Conservation (phyloP, 345 rosid species). For the Corchorus capsularis region DNA sequence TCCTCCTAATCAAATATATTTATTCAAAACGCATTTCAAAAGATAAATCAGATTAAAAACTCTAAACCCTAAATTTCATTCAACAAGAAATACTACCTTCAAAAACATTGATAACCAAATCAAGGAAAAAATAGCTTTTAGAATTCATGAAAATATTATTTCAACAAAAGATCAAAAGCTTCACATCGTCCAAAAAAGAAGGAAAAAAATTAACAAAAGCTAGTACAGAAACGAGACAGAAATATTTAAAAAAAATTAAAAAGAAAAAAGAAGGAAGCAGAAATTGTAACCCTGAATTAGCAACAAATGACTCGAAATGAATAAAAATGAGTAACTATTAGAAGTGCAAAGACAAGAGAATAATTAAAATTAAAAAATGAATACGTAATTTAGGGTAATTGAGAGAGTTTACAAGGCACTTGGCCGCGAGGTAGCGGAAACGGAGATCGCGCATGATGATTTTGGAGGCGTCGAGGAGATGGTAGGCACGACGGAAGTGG, state of each 20-base stretch:
- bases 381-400: neutral
- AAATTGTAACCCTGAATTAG: neutral
- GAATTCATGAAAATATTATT: neutral
- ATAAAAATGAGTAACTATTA: neutral
- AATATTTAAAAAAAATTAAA: neutral
- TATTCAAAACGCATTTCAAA: neutral
- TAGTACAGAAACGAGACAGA: neutral
- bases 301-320: neutral
- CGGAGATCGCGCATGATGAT: conserved; percentile 95
- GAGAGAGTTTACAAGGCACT: conserved; percentile 62
- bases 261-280: neutral
- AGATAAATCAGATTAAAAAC: conserved; percentile 9
- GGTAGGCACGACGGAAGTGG: conserved; percentile 93
- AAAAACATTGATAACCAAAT: neutral
- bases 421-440: conserved; percentile 96
- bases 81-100: neutral
- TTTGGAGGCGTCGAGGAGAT: conserved; percentile 86
- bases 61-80: conserved; percentile 19
- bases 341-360: neutral
- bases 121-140: neutral
- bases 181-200: neutral
- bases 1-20: conserved; percentile 62
- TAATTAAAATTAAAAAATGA: neutral
- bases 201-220: neutral
- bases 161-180: neutral